Conservation (phyloP, 2,329 filamentous ascomycete genomes). For the Diaporthe vaccinii region DNA sequence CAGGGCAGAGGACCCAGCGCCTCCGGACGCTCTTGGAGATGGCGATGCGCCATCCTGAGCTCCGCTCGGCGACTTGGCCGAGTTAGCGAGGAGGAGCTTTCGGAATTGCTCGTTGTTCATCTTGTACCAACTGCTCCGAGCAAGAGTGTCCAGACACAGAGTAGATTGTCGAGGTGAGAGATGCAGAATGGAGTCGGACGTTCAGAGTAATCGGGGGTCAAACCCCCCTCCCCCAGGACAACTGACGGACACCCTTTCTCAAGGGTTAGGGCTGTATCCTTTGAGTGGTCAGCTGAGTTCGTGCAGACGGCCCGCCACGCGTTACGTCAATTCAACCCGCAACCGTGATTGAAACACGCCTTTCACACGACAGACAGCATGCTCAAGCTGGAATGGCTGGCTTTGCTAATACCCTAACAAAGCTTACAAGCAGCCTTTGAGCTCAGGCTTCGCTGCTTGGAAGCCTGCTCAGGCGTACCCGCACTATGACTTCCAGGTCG, state of each 20-base stretch:
- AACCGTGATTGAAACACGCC: not conserved
- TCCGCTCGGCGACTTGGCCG: slow-evolving; percentile 54
- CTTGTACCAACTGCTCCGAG: not conserved
- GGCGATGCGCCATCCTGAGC: slow-evolving; percentile 62
- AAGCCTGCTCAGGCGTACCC: not conserved
- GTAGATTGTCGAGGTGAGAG: not conserved
- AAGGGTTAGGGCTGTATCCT: not conserved
- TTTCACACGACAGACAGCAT: slow-evolving; percentile 13
- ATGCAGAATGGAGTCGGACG: not conserved
- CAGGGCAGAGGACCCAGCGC: slow-evolving; percentile 60
- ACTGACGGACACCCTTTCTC: too few species aligned
- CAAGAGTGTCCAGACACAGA: not conserved
- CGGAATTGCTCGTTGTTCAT: slow-evolving; percentile 99
- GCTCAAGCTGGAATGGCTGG: slow-evolving; percentile 13
- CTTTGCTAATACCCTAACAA: not conserved
- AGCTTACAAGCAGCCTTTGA: slow-evolving; percentile 8
- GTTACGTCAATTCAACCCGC: slow-evolving; percentile 11
- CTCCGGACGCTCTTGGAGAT: slow-evolving; percentile 46
- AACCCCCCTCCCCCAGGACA: not conserved
- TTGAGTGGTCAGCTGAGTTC: slow-evolving; percentile 31
- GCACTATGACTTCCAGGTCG: slow-evolving; percentile 33
- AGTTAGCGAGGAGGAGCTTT: slow-evolving; percentile 74
- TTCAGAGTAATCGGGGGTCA: not conserved
- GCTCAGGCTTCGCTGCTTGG: not conserved
- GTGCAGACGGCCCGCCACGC: slow-evolving; percentile 14